Evolutionary conservation across 352 stramenopile species (phyloP), one percentile per base, ranked within the genome.

Genomic region (Pythium pectinolyticum): DNA sequence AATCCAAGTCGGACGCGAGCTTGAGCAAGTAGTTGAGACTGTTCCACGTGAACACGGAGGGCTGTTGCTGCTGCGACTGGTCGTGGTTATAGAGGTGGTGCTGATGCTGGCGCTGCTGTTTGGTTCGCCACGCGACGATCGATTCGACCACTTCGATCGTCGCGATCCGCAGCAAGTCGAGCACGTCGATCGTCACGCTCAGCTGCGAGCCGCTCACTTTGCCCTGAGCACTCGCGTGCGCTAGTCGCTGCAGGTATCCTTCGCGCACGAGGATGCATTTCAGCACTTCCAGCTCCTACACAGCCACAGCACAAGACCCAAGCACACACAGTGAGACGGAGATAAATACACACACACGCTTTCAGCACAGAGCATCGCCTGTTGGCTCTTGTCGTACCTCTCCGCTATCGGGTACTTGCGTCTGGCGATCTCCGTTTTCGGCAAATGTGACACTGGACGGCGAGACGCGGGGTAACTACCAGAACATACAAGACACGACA

Each of bases 1-100:
- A 97, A 50, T 97, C 88, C 22, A 97, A 63, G 59, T 98, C 92
- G 0, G 83, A 95, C 3, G 87, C 77, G 10, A 98, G 66, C 47
- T 97, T 97, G 12, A 97, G 71, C 1, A 98, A 72, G 40, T 98
- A 98, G 63, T 98, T 97, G 51, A 95, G 60, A 3, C 82, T 84
- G 60, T 97, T 97, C 92, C 91, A 98, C 39, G 76, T 80, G 62
- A 95, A 97, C 15, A 31, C 57, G 0, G 45, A 14, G 63, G 68
- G 5, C 0, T 47, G 27, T 17, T 31, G 48, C 12, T 73, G 68
- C 9, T 50, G 15, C 3, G 40, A 39, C 15, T 52, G 32, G 20
- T 58, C n/a, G n/a, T n/a, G n/a, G n/a, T n/a, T n/a, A n/a, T n/a
- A n/a, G n/a, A n/a, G 50, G 5, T 10, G 12, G n/a, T 63, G 34